Evolutionary conservation across 2,329 filamentous ascomycete species (phyloP).

Genomic region (Colletotrichum costaricense): DNA sequence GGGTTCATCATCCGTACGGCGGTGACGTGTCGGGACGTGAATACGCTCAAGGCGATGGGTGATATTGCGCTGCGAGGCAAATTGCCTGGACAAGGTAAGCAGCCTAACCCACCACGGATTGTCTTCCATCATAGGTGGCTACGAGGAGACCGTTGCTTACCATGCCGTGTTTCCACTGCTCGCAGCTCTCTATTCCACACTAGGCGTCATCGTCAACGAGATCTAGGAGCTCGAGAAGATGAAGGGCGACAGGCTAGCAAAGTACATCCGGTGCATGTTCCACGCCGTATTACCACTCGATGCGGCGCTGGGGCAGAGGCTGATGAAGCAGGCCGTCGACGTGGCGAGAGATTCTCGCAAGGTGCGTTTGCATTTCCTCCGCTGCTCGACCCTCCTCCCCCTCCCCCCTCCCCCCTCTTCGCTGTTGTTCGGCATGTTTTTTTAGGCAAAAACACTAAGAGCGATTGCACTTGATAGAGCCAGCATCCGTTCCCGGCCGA

Average conservation of each 20-base stretch:
- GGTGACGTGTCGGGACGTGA: slow-evolving; percentile 53
- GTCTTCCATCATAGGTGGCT: not conserved
- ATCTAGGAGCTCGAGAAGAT: slow-evolving; percentile 69
- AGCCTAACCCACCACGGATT: too few relatives aligned
- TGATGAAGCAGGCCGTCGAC: slow-evolving; percentile 72
- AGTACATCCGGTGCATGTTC: slow-evolving; percentile 84
- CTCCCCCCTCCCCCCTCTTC: not conserved
- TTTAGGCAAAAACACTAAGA: too few relatives aligned
- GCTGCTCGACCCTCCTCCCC: not conserved
- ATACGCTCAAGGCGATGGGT: slow-evolving; percentile 71
- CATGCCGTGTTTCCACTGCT: not conserved
- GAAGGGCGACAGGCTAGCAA: slow-evolving; percentile 71
- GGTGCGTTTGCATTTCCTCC: slow-evolving; percentile 46
- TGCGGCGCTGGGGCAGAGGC: slow-evolving; percentile 64
- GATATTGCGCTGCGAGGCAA: slow-evolving; percentile 70
- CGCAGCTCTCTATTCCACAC: slow-evolving; percentile 61
- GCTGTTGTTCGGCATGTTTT: not conserved
- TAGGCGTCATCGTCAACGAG: slow-evolving; percentile 77
- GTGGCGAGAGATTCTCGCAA: slow-evolving; percentile 63
- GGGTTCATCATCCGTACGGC: slow-evolving; percentile 67
- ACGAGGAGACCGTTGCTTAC: not conserved
- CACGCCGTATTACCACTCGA: slow-evolving; percentile 71
- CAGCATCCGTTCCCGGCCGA: slow-evolving; percentile 67
- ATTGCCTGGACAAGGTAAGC: slow-evolving; percentile 61
- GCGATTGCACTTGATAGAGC: slow-evolving; percentile 43